A percentile compares a stretch with the other conserved stretches of the same genome.
Conservation (phyloP, 73 alveolate genomes). For the Paramecium caudatum region DNA sequence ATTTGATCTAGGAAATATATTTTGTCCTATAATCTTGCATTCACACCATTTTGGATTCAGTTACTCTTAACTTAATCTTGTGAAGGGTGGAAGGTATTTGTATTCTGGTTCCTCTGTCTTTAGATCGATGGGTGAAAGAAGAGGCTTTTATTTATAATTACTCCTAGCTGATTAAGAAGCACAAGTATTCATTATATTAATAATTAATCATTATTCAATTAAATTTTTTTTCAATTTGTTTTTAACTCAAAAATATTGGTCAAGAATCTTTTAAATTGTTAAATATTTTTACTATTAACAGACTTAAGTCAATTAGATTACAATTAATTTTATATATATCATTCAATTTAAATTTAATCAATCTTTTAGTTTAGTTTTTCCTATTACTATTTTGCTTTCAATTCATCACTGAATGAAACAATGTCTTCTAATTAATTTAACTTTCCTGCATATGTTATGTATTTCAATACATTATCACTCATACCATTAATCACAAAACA, state of each 20-base stretch:
- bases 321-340: no score
- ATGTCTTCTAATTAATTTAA: constrained; percentile 16
- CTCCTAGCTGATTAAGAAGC: no score
- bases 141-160: no score
- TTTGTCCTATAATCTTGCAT: constrained; percentile 50
- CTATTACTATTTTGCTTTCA: not conserved
- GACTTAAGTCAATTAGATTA: no score
- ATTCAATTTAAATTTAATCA: not conserved
- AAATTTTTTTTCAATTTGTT: no score
- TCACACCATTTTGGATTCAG: constrained; percentile 75
- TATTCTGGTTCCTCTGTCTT: not conserved
- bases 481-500: constrained; percentile 50
- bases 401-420: not conserved
- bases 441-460: constrained; percentile 49
- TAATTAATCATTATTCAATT: no score
- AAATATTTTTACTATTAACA: no score
- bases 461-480: constrained; percentile 42
- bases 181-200: no score
- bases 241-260: no score
- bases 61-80: not conserved
- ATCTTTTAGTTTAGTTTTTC: not conserved
- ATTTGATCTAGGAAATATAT: constrained; percentile 18
- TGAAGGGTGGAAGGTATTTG: constrained; percentile 39
- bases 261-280: no score
- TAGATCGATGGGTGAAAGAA: no score